A percentile compares a stretch with the other conserved stretches of the same genome.
Conservation (phyloP, 805 yeast species). For the Priceomyces castillae region DNA sequence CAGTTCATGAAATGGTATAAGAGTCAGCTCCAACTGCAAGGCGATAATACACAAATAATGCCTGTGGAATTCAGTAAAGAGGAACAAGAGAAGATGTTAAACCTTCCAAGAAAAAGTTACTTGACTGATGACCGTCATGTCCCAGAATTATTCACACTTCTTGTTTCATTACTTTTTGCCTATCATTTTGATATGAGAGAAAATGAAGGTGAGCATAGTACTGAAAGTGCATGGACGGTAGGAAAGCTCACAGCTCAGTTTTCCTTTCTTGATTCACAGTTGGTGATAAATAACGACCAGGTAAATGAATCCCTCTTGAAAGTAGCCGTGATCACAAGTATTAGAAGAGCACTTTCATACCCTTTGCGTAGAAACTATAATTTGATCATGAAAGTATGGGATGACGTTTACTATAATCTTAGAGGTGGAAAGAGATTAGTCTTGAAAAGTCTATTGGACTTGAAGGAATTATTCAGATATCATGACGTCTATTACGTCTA, state of each 20-base stretch:
- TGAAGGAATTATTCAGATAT: slow-evolving; percentile 71
- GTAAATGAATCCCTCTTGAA: slow-evolving; percentile 38
- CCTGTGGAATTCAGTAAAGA: slow-evolving; percentile 53
- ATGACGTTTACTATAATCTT: slow-evolving; percentile 64
- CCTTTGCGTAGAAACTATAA: slow-evolving; percentile 77
- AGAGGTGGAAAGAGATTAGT: slow-evolving; percentile 68
- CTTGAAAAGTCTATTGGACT: slow-evolving; percentile 54
- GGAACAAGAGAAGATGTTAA: slow-evolving; percentile 66
- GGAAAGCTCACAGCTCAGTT: slow-evolving; percentile 85
- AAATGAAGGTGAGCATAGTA: slow-evolving; percentile 65
- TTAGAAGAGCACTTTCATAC: slow-evolving; percentile 70
- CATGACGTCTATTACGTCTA: slow-evolving; percentile 87
- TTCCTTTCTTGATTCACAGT: slow-evolving; percentile 62
- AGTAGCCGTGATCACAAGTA: slow-evolving; percentile 56
- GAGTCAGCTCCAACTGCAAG: slow-evolving; percentile 26
- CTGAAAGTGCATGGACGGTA: slow-evolving; percentile 92
- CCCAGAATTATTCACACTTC: slow-evolving; percentile 53
- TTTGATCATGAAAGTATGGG: slow-evolving; percentile 63
- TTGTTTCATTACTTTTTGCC: slow-evolving; percentile 68
- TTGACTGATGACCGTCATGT: slow-evolving; percentile 51
- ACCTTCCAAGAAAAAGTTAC: slow-evolving; percentile 63
- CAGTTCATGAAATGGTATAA: slow-evolving; percentile 49
- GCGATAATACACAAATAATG: slow-evolving; percentile 26
- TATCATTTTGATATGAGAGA: slow-evolving; percentile 74
- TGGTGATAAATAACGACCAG: slow-evolving; percentile 29